Evolutionary conservation across 75 land plant genomes (phyloP).

Genomic region (Cunninghamia lanceolata): DNA sequence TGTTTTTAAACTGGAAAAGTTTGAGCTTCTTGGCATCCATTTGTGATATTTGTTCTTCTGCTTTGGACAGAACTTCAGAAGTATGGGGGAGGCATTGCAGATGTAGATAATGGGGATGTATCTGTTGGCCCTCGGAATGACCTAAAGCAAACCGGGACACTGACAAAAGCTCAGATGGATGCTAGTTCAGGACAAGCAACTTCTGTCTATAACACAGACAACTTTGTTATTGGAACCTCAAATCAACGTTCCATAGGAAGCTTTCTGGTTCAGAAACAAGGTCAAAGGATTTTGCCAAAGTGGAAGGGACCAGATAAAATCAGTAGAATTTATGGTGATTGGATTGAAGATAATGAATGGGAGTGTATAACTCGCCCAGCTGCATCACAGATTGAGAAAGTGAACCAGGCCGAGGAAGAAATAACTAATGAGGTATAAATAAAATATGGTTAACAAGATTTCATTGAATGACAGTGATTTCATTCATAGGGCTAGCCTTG

Average conservation of each 20-base stretch:
- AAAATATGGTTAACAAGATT: background rate
- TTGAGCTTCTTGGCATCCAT: background rate
- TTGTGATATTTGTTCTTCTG: background rate
- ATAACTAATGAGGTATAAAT: conserved; percentile 3
- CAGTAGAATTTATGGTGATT: conserved; percentile 90
- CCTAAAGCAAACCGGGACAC: conserved; percentile 39
- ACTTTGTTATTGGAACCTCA: conserved; percentile 37
- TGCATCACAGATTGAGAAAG: conserved; percentile 1
- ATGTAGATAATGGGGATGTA: conserved; percentile 44
- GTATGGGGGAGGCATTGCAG: conserved; percentile 72
- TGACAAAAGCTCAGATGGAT: conserved; percentile 37
- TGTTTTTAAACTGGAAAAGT: background rate
- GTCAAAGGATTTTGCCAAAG: conserved; percentile 44
- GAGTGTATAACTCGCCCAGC: conserved; percentile 11
- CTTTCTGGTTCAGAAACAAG: conserved; percentile 37
- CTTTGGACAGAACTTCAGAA: conserved; percentile 65
- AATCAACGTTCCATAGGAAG: conserved; percentile 29
- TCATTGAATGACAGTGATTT: background rate
- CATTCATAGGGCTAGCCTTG: background rate
- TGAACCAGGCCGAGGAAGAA: background rate
- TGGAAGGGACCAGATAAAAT: conserved; percentile 94
- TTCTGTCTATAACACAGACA: conserved; percentile 35
- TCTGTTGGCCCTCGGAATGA: conserved; percentile 32
- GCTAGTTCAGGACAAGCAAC: conserved; percentile 23
- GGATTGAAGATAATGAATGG: conserved; percentile 72